Base-by-base conservation (phyloP, 2,329 filamentous ascomycete genomes). In the Fusarium devonianum region DNA sequence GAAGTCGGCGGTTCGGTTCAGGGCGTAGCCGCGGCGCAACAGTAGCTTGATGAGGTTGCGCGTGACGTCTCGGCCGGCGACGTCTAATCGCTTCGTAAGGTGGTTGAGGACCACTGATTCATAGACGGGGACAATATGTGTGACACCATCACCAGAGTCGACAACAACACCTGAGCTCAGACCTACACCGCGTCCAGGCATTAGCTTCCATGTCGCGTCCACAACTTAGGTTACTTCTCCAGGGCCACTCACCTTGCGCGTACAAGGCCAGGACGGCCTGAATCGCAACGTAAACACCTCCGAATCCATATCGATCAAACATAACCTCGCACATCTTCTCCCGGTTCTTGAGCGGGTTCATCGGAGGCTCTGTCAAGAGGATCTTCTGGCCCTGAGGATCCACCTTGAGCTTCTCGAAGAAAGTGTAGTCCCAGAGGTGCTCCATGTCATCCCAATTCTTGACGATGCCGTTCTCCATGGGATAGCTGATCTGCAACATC, bases 391-490 rank as follows among this genome's bases (percentile, higher is more conserved):
- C 93, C 16, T 84, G 85, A 3, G 94, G 85, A 72, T 97, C 90
- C 64, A 99, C 80, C 74, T 92, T 86, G 84, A 99, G 90, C 84
- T 97, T 97, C 73, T 99, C 93, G 75, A 84, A 88, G 74, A 99
- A 99, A 17, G 94, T 99, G 74, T 95, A 97, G 77, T 99, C 93
- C 94, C 94, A 99, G 46, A 99, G 86, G 71, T 97, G 93, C 79
- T 96, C 90, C 94, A 99, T 99, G 74, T 99, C 94, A 66, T 99
- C 94, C 94, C 94, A 99, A 71, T 92, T 92, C 84, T 97, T 97
- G 63, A 99, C 92, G 68, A 99, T 97, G 67, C 94, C 94, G 73
- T 99, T 99, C 75, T 99, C 94, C 94, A 99, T 99, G 65, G 94
- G 94, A 73, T 99, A 99, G 74, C 89, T 96, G 70, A 99, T 95